Conservation (phyloP, 78 protist species). For the Speleostelium caveatum region DNA sequence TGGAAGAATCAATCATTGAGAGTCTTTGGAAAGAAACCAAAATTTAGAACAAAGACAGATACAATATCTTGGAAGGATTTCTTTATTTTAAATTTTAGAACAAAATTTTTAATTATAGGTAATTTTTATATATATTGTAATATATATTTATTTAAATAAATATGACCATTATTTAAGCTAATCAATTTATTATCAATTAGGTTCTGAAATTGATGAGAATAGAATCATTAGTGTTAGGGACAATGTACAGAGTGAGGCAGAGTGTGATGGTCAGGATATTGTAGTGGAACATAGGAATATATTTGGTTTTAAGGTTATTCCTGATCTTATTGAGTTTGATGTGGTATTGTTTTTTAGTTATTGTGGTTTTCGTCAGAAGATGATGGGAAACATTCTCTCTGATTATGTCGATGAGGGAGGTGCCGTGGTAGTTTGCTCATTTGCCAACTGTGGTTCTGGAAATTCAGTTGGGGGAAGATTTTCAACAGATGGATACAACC, state of each 20-base stretch:
- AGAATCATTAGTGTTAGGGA: slow-evolving; percentile 15
- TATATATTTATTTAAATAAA: too few relatives aligned
- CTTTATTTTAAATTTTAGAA: slow-evolving; percentile 10
- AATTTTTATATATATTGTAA: too few relatives aligned
- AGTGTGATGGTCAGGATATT: too few relatives aligned
- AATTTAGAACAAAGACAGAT: slow-evolving; percentile 1
- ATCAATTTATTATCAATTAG: too few relatives aligned
- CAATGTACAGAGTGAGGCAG: neutral
- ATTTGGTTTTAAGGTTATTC: slow-evolving; percentile 17
- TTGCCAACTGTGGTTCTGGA: slow-evolving; percentile 63
- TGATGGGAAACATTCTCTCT: slow-evolving; percentile 26
- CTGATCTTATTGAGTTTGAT: slow-evolving; percentile 34
- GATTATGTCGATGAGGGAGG: slow-evolving; percentile 65
- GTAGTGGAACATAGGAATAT: slow-evolving; percentile 35
- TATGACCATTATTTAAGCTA: too few relatives aligned
- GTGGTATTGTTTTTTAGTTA: slow-evolving; percentile 45
- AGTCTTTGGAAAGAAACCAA: slow-evolving; percentile 39
- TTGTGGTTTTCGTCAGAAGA: slow-evolving; percentile 60
- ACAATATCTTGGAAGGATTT: slow-evolving; percentile 42
- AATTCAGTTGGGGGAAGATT: slow-evolving; percentile 52
- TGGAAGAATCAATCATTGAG: slow-evolving; percentile 24
- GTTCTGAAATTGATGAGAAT: slow-evolving; percentile 26
- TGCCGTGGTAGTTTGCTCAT: slow-evolving; percentile 31
- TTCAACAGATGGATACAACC: slow-evolving; percentile 34
- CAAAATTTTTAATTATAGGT: slow-evolving; percentile 36